Conservation (phyloP, 2,329 filamentous ascomycete species). For the Diaporthe longicolla region DNA sequence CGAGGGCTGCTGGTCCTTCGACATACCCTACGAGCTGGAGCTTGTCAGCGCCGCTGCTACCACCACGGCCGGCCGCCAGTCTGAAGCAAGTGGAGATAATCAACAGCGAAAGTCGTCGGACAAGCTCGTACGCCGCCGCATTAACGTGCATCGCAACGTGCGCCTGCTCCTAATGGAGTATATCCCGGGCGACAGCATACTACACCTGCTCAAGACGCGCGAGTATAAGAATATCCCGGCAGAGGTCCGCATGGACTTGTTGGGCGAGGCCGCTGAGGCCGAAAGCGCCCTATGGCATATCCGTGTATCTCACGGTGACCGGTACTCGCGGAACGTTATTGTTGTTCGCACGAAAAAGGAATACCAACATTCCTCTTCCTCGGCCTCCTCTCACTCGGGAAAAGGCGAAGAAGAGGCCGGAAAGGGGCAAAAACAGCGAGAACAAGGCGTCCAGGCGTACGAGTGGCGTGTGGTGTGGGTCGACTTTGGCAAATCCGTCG, state of each 20-base stretch:
- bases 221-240: background rate
- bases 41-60: background rate
- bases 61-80: background rate
- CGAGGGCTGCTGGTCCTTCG: too few relatives aligned
- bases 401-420: background rate
- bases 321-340: slow-evolving; percentile 12
- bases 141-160: background rate
- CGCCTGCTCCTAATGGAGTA: slow-evolving; percentile 17
- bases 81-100: background rate
- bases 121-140: too few relatives aligned
- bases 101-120: background rate
- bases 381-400: background rate
- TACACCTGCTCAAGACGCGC: background rate
- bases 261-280: background rate
- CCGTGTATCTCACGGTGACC: slow-evolving; percentile 1
- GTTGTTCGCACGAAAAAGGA: background rate
- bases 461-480: background rate
- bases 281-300: slow-evolving; percentile 19
- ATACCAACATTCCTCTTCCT: too few relatives aligned
- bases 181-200: slow-evolving; percentile 7
- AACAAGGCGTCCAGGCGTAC: background rate
- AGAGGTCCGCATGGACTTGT: slow-evolving; percentile 1
- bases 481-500: background rate
- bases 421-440: background rate
- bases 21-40: background rate